Conservation (phyloP, 169 alveolate species). For the Amoebophrya sp. region DNA sequence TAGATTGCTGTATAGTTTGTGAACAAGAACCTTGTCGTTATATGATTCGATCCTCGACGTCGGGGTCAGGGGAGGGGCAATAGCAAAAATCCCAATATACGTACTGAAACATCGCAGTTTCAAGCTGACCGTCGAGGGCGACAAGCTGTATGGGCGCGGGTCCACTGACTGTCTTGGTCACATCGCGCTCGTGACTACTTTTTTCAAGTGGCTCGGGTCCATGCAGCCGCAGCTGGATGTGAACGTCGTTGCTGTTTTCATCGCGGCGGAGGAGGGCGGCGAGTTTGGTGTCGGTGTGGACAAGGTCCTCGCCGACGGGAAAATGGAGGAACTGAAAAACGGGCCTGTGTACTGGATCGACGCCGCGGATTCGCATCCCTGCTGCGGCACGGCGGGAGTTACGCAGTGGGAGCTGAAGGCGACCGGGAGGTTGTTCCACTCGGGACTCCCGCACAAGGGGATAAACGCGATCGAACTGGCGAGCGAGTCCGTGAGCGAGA, state of each 20-base stretch:
- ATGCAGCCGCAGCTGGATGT: not conserved
- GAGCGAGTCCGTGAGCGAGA: not conserved
- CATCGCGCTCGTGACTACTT: not conserved
- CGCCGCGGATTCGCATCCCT: not conserved
- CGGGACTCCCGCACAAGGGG: not conserved
- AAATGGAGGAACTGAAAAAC: not conserved
- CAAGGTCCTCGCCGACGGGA: not conserved
- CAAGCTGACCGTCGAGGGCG: not conserved
- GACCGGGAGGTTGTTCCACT: not conserved
- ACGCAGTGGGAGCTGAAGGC: not conserved
- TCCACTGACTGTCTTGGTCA: not conserved
- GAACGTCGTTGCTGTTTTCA: not conserved
- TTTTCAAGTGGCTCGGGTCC: not conserved
- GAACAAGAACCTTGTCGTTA: too few species aligned
- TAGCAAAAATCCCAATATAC: too few species aligned
- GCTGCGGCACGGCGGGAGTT: not conserved
- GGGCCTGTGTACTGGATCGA: not conserved
- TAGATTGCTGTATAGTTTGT: too few species aligned
- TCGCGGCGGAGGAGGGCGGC: not conserved
- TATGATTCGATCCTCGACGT: too few species aligned
- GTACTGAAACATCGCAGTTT: not conserved
- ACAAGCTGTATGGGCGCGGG: not conserved
- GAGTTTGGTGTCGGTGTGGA: not conserved
- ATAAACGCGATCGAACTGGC: not conserved
- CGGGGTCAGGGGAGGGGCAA: too few species aligned